phyloP scores from a whole-genome alignment of 2,329 filamentous ascomycete species.

The Hymenoscyphus linearis region DNA sequence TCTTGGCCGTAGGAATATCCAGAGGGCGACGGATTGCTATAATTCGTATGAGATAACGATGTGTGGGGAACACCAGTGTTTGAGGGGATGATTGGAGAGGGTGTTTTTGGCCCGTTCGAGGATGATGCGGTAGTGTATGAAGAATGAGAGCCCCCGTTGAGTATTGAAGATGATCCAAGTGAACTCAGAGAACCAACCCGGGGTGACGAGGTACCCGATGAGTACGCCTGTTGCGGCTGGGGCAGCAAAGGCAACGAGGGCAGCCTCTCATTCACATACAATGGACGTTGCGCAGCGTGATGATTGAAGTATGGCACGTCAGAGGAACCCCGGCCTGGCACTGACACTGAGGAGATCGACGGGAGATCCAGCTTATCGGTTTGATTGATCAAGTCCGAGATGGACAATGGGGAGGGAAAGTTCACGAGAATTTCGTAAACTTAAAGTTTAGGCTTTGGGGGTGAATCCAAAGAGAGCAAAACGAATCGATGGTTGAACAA shows the following conservation, averaged over 20 bases:
- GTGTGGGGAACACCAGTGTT: constrained; percentile 41
- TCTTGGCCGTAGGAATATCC: constrained; percentile 38
- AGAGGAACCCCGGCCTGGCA: constrained; percentile 72
- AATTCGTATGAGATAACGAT: constrained; percentile 34
- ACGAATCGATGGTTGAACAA: constrained; percentile 2
- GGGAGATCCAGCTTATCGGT: constrained; percentile 94
- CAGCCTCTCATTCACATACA: constrained; percentile 68
- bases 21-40: constrained; percentile 31
- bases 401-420: constrained; percentile 27
- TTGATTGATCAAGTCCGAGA: constrained; percentile 34
- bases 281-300: constrained; percentile 56
- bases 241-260: constrained; percentile 68
- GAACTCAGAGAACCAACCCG: constrained; percentile 63
- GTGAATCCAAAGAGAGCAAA: constrained; percentile 1
- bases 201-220: constrained; percentile 68
- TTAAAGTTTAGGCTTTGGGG: constrained; percentile 4
- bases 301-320: constrained; percentile 67
- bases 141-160: constrained; percentile 49
- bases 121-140: constrained; percentile 46
- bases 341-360: constrained; percentile 77
- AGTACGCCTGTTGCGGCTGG: constrained; percentile 56
- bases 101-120: constrained; percentile 66
- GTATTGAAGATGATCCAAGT: constrained; percentile 53
- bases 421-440: constrained; percentile 23
- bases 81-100: constrained; percentile 62